phyloP scores from a whole-genome alignment of 805 yeast species.

The Candida easanensis region DNA sequence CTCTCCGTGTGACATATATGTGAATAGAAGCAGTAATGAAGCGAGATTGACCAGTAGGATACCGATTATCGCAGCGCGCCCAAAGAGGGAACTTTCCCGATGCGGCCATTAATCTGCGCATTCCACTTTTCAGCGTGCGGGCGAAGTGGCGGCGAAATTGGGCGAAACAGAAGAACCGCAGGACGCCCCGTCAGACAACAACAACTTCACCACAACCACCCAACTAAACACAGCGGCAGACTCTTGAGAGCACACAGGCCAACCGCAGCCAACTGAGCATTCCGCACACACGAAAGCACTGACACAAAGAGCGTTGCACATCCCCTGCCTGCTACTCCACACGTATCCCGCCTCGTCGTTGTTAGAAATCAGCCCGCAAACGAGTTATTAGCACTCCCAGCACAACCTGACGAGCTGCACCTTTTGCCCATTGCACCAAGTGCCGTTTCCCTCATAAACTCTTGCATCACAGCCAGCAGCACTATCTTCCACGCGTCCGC shows the following conservation, averaged over 20 bases:
- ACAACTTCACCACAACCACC: neutral
- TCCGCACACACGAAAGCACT: too few relatives aligned
- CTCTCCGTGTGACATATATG: constrained; percentile 27
- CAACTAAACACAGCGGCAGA: neutral
- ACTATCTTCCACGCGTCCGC: neutral
- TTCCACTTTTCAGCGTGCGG: neutral
- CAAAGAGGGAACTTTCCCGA: neutral
- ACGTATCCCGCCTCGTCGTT: too few relatives aligned
- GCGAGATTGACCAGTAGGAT: neutral
- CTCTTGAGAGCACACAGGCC: neutral
- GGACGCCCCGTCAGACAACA: too few relatives aligned
- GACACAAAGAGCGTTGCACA: too few relatives aligned
- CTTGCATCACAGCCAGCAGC: too few relatives aligned
- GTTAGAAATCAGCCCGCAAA: too few relatives aligned
- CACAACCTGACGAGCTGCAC: too few relatives aligned
- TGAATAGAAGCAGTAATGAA: constrained; percentile 2
- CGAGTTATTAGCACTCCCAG: too few relatives aligned
- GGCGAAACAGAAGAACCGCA: neutral
- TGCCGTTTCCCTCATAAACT: too few relatives aligned
- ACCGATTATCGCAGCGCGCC: neutral
- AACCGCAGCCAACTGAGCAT: too few relatives aligned
- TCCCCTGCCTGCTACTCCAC: too few relatives aligned
- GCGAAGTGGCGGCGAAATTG: constrained; percentile 1
- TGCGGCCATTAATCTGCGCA: neutral
- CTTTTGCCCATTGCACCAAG: too few relatives aligned